phyloP scores from a whole-genome alignment of 2,329 filamentous ascomycete species.

The Thielaviopsis punctulata region DNA sequence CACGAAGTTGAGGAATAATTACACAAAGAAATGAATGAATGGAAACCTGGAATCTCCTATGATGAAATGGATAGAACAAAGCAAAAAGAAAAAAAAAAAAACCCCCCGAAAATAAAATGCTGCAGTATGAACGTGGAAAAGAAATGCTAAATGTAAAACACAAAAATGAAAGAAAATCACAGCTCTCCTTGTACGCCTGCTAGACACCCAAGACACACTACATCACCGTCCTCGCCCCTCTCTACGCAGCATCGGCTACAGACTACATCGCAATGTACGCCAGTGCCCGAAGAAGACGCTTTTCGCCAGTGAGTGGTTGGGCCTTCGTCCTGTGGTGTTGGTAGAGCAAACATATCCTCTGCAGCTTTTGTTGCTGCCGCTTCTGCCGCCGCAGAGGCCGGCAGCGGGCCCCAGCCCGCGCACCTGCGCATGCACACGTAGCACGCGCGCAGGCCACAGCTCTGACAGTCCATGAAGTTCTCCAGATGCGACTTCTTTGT shows the following conservation, averaged over 20 bases:
- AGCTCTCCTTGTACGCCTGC: constrained; percentile 14
- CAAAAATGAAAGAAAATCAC: background rate
- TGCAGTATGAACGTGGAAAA: background rate
- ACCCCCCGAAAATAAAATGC: background rate
- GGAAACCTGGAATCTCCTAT: too few species aligned
- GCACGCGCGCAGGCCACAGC: constrained; percentile 45
- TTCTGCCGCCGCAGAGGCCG: constrained; percentile 14
- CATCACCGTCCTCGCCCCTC: constrained; percentile 43
- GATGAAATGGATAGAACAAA: background rate
- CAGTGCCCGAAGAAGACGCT: constrained; percentile 12
- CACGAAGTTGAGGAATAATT: too few species aligned
- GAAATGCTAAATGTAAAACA: background rate
- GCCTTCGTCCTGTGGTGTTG: constrained; percentile 20
- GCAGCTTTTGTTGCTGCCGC: constrained; percentile 27
- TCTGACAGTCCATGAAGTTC: constrained; percentile 45
- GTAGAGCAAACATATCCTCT: constrained; percentile 13
- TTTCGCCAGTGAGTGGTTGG: constrained; percentile 25
- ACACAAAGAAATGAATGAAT: too few species aligned
- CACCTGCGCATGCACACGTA: constrained; percentile 53
- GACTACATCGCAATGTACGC: constrained; percentile 34
- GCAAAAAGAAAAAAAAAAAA: background rate
- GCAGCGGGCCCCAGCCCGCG: constrained; percentile 25
- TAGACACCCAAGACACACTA: constrained; percentile 48
- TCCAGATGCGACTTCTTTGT: constrained; percentile 49
- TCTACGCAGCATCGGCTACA: constrained; percentile 56